Evolutionary conservation across 768 basidiomycete species (phyloP), one percentile per base, ranked within the genome.

Genomic region (Tylopilus plumbeoviolaceoides): DNA sequence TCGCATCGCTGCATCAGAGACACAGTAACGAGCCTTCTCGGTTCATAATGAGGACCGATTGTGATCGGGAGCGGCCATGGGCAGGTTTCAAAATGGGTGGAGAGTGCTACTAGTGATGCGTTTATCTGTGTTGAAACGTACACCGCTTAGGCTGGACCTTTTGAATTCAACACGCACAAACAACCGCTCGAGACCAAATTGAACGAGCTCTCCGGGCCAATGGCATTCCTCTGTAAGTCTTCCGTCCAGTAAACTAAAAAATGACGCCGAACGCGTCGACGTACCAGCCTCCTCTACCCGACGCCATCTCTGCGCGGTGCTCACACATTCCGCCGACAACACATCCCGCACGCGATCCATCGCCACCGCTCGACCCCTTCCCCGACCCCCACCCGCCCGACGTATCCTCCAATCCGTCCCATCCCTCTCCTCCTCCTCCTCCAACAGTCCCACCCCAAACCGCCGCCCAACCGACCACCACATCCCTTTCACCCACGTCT

Each of bases 401-500:
- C 64, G 59, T 8, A 20, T 25, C 44, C 47, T 50, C 15, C 60
- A 56, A 40, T n/a, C 8, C 52, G 12, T 30, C 10, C 40, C 20
- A 7, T 23, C 15, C 40, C 5, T 12, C 28, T 8, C 20, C 15
- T 23, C 15, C 8, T 25, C 0, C 42, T 25, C 8, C 15, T 17
- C 39, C 39, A 12, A n/a, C 39, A 11, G 17, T 15, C 5, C 3
- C 35, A 15, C 35, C 35, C 35, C 15, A 6, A 15, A 15, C 35
- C 51, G 55, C 17, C 61, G 53, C 5, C 64, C 51, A 45, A 59
- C 47, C 48, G 75, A 77, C 62, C 66, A 73, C 12, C 66, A 75
- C 1, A 85, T 85, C 50, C 70, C 67, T 0, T 67, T 68, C 62
- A 23, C 53, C 1, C 50, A 62, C 46, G 81, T 85, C 47, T 73